phyloP scores from a whole-genome alignment of 164 flowering plant species.

The Tetracentron sinense region DNA sequence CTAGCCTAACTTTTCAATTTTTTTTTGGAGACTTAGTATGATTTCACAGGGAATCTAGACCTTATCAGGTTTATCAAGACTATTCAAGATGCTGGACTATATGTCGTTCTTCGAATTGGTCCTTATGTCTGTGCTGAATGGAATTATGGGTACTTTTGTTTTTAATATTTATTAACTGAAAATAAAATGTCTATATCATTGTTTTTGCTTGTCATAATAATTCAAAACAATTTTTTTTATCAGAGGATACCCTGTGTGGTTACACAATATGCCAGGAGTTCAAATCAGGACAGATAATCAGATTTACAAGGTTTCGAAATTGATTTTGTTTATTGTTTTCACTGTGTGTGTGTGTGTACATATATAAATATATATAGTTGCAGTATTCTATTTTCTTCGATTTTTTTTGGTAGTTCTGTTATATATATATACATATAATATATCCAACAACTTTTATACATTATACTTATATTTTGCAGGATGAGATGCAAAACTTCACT shows the following conservation, averaged over 20 bases:
- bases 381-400: too few species aligned
- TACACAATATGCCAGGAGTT: slow-evolving; percentile 50
- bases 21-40: slow-evolving; percentile 27
- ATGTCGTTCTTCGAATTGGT: slow-evolving; percentile 60
- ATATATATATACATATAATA: neutral
- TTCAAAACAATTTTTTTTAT: neutral
- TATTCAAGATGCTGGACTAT: slow-evolving; percentile 52
- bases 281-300: slow-evolving; percentile 38
- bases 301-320: slow-evolving; percentile 35
- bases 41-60: slow-evolving; percentile 53
- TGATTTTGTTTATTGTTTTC: too few species aligned
- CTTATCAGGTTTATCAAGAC: slow-evolving; percentile 57
- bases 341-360: too few species aligned
- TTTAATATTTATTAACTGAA: neutral
- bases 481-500: slow-evolving; percentile 58
- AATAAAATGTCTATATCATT: neutral
- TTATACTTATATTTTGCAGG: slow-evolving; percentile 28
- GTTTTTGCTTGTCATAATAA: neutral
- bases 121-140: slow-evolving; percentile 82
- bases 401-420: neutral
- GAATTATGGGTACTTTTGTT: slow-evolving; percentile 59
- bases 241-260: slow-evolving; percentile 63
- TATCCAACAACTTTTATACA: too few species aligned
- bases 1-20: neutral
- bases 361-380: too few species aligned